Evolutionary conservation across 2,329 filamentous ascomycete genomes (phyloP), one percentile per base, ranked within the genome.

Genomic region (Orbilia ellipsospora): DNA sequence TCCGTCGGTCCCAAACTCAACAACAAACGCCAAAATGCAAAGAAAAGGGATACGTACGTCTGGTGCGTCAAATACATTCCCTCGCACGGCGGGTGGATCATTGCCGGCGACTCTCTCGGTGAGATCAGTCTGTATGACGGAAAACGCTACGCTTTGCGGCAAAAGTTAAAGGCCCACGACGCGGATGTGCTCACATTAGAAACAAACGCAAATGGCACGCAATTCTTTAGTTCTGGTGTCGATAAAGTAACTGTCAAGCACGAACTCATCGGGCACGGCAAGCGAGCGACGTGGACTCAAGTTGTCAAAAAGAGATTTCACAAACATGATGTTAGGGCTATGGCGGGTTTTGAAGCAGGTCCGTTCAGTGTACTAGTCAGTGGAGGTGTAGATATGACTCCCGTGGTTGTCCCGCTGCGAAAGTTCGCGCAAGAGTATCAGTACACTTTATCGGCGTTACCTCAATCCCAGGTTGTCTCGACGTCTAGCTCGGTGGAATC

Each of bases 41-140:
- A 75, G 64, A 75, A 75, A 5, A 94, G 92, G 82, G 91, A 96
- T 78, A 90, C 94, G 68, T 89, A 98, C 60, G 91, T 97, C 13
- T 99, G 95, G 95, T 90, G 92, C 62, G 90, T 99, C 77, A 97
- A 93, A 93, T 91, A 80, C 86, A 65, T 77, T 10, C 73, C 73
- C 4, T 73, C 62, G 92, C 80, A 94, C 93, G 59, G 93, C 95
- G 73, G 73, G 2, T 77, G 67, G 78, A 95, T 99, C 77, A 90
- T 98, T 12, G 97, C 94, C 1, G 95, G 93, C 60, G 95, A 99
- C 82, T 98, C 95, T 2, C 94, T 93, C 4, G 95, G 95, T 36
- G 93, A 98, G 81, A 87, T 99, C 48, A 90, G 92, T 78, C 92
- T 98, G 81, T 99, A 94, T 91, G 93, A 96, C 81, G 92, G 93